Base-by-base conservation (phyloP, 257 asterid genomes). In the Coffea eugenioides region DNA sequence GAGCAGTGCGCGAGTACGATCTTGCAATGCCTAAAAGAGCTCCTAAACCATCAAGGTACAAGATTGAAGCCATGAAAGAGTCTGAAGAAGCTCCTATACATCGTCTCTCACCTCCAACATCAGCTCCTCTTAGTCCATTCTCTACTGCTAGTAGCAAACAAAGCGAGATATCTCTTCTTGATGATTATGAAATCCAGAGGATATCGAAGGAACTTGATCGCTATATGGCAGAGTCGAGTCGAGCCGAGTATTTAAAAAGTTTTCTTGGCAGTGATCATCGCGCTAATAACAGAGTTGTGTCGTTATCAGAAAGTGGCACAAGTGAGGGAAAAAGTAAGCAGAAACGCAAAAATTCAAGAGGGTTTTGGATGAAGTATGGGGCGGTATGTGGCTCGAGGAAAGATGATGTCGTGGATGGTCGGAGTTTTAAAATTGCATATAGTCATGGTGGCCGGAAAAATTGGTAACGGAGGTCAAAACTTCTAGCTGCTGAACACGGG, bases 11-110 rank as follows among this genome's bases (percentile, higher is more conserved):
- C 0, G 92, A 92, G 80, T 74, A 39, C 52, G 90, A 89, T 43
- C 83, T 68, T 36, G 56, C 88, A 80, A 79, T 77, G 49, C 46
- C 78, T 5, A 77, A 82, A 69, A 69, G 14, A n/a, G 75, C 78
- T 36, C 88, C 86, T 2, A 86, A 74, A 69, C 86, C 92, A 41
- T 86, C 95, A 1, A 88, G 93, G 80, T 91, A 90, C 87, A 91
- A 91, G 82, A 80, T 83, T 5, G 92, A 93, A 83, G 90, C 86
- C 51, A 69, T 75, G 79, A 79, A 80, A 25, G 76, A 81, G 25
- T 25, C 21, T 36, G 16, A 73, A 23, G 34, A 52, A 20, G 6
- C 36, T 49, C 59, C 31, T 46, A 61, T 8, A 10, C 39, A 52
- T 36, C 54, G 4, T 8, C 3, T 36, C 16, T 12, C 73, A 4